Percentiles rank a stretch among this genome's conserved stretches.
These are phyloP conservation scores for Penicillium concentricum DNA, from an alignment of 2,329 filamentous ascomycete genomes.

Conservation along the genomic window DNA sequence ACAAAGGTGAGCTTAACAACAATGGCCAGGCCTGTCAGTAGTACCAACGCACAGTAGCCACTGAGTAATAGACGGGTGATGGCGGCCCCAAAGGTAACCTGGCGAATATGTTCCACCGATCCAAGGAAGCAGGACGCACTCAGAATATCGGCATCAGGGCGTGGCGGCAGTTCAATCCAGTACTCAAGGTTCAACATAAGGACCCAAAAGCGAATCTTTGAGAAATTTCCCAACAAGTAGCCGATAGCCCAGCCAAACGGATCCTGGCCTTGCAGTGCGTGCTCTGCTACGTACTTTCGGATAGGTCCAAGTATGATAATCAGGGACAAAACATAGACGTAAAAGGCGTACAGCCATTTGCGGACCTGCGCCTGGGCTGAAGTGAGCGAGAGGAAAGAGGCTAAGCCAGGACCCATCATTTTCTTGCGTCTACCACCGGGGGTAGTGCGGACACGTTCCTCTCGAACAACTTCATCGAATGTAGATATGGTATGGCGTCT, in stretches of 20 bases:
- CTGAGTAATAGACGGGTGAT: constrained; percentile 77
- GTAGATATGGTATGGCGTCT: constrained; percentile 56
- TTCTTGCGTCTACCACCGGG: constrained; percentile 66
- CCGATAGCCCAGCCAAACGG: constrained; percentile 90
- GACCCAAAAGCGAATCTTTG: constrained; percentile 69
- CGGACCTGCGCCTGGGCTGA: constrained; percentile 70
- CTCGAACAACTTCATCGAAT: constrained; percentile 31
- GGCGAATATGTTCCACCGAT: constrained; percentile 66
- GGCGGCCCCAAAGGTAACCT: constrained; percentile 66
- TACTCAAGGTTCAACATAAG: constrained; percentile 65
- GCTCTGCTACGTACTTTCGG: constrained; percentile 64
- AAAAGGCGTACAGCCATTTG: constrained; percentile 81
- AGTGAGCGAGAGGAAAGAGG: constrained; percentile 78
- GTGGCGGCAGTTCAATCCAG: constrained; percentile 72
- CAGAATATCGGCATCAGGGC: constrained; percentile 28
- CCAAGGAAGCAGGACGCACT: constrained; percentile 52
- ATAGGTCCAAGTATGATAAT: constrained; percentile 69
- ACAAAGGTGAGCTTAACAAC: constrained; percentile 72
- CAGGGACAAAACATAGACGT: constrained; percentile 69
- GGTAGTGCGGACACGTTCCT: constrained; percentile 46
- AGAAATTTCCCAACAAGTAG: constrained; percentile 80
- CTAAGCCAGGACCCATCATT: constrained; percentile 61
- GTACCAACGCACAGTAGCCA: constrained; percentile 69
- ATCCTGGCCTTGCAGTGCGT: constrained; percentile 70
- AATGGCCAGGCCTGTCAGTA: constrained; percentile 68